A percentile compares a stretch with the other conserved stretches of the same genome.
Evolutionary conservation across 2,329 filamentous ascomycete genomes (phyloP).

Genomic region (Lithohypha guttulata): DNA sequence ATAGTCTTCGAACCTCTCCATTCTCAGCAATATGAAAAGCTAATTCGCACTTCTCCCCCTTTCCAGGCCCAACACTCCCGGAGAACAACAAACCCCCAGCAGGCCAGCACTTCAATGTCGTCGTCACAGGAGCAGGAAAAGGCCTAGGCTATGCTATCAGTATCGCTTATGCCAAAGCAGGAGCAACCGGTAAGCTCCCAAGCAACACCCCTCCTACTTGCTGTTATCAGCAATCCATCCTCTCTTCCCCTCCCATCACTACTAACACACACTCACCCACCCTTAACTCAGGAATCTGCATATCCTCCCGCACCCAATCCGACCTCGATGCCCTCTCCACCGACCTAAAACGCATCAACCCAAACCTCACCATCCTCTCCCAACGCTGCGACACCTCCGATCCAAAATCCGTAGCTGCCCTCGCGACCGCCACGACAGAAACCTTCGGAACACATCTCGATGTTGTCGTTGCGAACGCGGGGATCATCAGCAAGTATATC

Average conservation of each 20-base stretch:
- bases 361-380: conserved; percentile 25
- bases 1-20: too few species aligned
- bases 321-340: conserved; percentile 16
- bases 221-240: too few species aligned
- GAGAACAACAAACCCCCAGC: conserved; percentile 13
- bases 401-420: conserved; percentile 23
- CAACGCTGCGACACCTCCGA: conserved; percentile 17
- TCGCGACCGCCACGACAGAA: too few species aligned
- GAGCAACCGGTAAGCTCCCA: too few species aligned
- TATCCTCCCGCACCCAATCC: conserved; percentile 23
- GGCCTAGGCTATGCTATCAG: conserved; percentile 29
- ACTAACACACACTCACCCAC: too few species aligned
- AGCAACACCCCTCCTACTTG: too few species aligned
- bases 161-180: conserved; percentile 25
- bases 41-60: too few species aligned
- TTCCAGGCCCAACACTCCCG: conserved; percentile 14
- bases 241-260: too few species aligned
- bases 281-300: conserved; percentile 31
- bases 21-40: too few species aligned
- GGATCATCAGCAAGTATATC: conserved; percentile 17
- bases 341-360: conserved; percentile 22
- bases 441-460: too few species aligned
- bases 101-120: conserved; percentile 19
- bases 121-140: conserved; percentile 29
- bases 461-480: conserved; percentile 29